Evolutionary conservation across 495 filamentous ascomycete species (phyloP).

Genomic region (Niebla homalea): DNA sequence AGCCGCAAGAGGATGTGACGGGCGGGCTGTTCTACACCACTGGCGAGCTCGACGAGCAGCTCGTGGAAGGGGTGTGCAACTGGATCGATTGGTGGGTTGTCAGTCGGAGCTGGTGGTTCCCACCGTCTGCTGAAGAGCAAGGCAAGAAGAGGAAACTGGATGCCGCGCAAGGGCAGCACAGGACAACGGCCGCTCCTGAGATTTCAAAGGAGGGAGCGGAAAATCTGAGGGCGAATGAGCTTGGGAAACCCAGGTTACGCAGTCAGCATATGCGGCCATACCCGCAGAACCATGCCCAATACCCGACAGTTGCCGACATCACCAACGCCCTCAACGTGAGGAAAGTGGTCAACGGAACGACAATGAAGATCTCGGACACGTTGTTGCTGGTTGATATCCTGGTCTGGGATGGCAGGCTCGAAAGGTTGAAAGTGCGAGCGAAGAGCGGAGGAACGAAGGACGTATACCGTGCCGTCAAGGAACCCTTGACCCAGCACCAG

Average conservation of each 20-base stretch:
- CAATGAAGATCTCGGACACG: conserved; percentile 53
- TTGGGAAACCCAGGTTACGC: conserved; percentile 1
- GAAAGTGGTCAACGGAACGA: conserved; percentile 23
- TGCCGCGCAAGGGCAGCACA: neutral
- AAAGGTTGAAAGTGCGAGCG: conserved; percentile 27
- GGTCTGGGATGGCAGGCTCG: conserved; percentile 61
- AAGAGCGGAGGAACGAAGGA: conserved; percentile 20
- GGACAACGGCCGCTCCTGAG: conserved; percentile 1
- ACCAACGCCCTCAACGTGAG: conserved; percentile 56
- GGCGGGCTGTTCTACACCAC: conserved; percentile 92
- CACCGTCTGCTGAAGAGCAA: neutral
- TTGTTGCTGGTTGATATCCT: conserved; percentile 73
- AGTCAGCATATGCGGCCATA: conserved; percentile 38
- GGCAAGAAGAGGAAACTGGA: neutral
- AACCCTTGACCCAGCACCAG: conserved; percentile 25
- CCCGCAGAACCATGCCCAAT: conserved; percentile 54
- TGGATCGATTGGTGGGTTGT: conserved; percentile 62
- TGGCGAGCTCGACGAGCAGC: conserved; percentile 69
- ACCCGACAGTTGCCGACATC: conserved; percentile 64
- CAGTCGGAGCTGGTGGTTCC: conserved; percentile 51
- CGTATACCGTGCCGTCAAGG: conserved; percentile 35
- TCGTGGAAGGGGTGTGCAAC: conserved; percentile 58
- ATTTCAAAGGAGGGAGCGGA: conserved; percentile 9
- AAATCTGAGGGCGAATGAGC: conserved; percentile 6
- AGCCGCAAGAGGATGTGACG: conserved; percentile 74